Percentiles rank a stretch among this genome's conserved stretches.
Evolutionary conservation across 2,329 filamentous ascomycete genomes (phyloP).

Genomic region (Alternaria burnsii): DNA sequence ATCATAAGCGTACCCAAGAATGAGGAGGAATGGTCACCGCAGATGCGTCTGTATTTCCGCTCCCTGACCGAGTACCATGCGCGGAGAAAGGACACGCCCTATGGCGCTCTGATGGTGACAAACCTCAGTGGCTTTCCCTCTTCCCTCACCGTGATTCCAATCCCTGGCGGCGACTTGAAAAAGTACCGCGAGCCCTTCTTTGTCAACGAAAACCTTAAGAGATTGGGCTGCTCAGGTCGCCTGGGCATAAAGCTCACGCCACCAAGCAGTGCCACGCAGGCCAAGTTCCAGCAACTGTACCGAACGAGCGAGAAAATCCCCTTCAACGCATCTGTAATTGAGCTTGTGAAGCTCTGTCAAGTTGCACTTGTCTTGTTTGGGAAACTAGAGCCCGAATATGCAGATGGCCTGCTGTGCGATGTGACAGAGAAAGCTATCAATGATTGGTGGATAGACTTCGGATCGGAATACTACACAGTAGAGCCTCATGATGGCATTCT

Average conservation of each 20-base stretch:
- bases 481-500: conserved; percentile 93
- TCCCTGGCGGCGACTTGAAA: conserved; percentile 85
- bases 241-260: conserved; percentile 82
- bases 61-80: conserved; percentile 87
- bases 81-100: conserved; percentile 78
- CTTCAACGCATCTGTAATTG: conserved; percentile 79
- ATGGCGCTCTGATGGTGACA: conserved; percentile 91
- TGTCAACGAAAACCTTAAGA: conserved; percentile 92
- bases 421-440: conserved; percentile 87
- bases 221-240: conserved; percentile 88
- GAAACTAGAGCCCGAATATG: conserved; percentile 85
- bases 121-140: conserved; percentile 93
- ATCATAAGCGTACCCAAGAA: conserved; percentile 84
- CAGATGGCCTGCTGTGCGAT: conserved; percentile 92
- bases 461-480: conserved; percentile 88
- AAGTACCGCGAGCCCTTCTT: conserved; percentile 85
- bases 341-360: conserved; percentile 91
- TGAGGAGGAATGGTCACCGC: conserved; percentile 79
- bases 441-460: conserved; percentile 97
- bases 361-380: conserved; percentile 87
- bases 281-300: conserved; percentile 93
- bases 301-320: conserved; percentile 83
- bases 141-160: conserved; percentile 86
- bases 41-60: conserved; percentile 83
- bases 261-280: conserved; percentile 81